These are phyloP conservation scores for Erysimum cheiranthoides DNA, from an alignment of 345 rosid genomes.

Conservation along the genomic window DNA sequence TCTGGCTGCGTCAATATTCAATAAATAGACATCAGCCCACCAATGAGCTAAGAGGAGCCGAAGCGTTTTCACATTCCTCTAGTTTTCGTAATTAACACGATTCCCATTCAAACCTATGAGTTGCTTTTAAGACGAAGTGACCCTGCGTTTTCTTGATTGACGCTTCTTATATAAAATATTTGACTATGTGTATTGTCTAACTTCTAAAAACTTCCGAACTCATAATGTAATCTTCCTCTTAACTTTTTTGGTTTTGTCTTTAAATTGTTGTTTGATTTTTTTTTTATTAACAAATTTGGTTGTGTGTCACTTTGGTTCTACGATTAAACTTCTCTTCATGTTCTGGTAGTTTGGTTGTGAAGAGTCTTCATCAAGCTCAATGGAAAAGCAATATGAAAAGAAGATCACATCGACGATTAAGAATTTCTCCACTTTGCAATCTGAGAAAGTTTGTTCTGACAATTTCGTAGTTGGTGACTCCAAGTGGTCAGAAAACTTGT, in stretches of 20 bases:
- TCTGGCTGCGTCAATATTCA: neutral
- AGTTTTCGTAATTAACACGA: neutral
- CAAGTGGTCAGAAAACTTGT: neutral
- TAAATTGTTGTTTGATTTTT: neutral
- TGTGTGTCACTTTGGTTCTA: neutral
- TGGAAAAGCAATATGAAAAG: neutral
- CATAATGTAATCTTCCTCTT: neutral
- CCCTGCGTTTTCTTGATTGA: neutral
- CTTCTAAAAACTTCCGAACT: neutral
- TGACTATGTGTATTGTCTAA: neutral
- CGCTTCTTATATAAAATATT: neutral
- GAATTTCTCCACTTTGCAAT: neutral
- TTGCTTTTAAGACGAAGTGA: neutral
- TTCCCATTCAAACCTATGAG: neutral
- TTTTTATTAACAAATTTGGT: neutral
- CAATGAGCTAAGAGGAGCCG: neutral
- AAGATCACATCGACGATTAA: neutral
- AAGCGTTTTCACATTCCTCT: neutral
- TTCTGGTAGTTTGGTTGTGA: neutral
- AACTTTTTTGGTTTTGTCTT: neutral
- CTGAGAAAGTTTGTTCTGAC: neutral
- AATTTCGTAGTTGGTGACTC: neutral
- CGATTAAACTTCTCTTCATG: neutral
- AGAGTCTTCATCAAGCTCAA: too few species aligned
- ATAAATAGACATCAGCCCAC: neutral